phyloP scores from a whole-genome alignment of 768 basidiomycete species.

The Macrolepiota fuliginosa region DNA sequence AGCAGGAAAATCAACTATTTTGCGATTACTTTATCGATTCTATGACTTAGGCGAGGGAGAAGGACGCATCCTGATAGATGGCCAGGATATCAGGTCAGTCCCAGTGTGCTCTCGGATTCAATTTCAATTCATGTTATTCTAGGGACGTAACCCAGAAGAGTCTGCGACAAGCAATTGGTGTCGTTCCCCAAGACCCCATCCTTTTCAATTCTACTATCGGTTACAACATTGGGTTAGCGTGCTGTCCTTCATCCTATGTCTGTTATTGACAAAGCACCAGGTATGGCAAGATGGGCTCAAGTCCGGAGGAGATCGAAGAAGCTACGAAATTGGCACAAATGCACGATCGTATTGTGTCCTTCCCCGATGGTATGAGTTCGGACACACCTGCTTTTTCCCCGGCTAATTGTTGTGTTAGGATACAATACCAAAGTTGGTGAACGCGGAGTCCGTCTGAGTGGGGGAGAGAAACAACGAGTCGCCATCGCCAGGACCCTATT shows the following conservation, averaged over 20 bases:
- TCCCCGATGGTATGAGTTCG: constrained; percentile 60
- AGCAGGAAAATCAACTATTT: constrained; percentile 78
- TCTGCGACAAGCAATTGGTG: constrained; percentile 79
- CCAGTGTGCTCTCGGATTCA: not conserved
- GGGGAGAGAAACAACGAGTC: constrained; percentile 89
- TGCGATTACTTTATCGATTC: constrained; percentile 89
- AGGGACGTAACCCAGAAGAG: constrained; percentile 82
- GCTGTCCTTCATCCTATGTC: not conserved
- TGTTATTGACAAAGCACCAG: constrained; percentile 27
- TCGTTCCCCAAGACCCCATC: constrained; percentile 85
- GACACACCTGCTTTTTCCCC: not conserved
- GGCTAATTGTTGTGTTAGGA: constrained; percentile 25
- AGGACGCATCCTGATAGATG: constrained; percentile 81
- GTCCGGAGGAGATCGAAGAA: constrained; percentile 70
- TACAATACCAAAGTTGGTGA: constrained; percentile 92
- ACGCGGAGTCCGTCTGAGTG: constrained; percentile 78
- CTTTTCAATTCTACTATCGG: constrained; percentile 69
- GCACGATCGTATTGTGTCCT: constrained; percentile 80
- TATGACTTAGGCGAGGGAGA: constrained; percentile 84
- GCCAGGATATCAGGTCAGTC: constrained; percentile 66
- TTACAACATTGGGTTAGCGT: constrained; percentile 68
- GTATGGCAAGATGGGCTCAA: constrained; percentile 75
- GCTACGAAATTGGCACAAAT: constrained; percentile 84
- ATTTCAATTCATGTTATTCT: constrained; percentile 1
- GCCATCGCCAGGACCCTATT: constrained; percentile 85